A percentile compares a stretch with the other conserved stretches of the same genome.
Evolutionary conservation across 139 green algal genomes (phyloP).

Genomic region (Spirogloea muscicola): DNA sequence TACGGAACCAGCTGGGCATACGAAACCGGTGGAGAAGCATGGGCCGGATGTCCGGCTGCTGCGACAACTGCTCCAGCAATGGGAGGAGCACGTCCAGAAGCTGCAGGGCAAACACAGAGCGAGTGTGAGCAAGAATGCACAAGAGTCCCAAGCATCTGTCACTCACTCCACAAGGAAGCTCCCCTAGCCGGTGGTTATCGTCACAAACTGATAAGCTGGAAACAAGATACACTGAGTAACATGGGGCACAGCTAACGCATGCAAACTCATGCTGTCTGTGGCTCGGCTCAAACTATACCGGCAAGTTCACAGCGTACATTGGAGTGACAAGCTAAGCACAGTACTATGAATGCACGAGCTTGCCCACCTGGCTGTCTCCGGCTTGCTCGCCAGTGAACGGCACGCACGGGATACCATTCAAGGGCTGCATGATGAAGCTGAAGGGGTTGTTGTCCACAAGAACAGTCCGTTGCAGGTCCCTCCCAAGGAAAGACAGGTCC

Average conservation of each 20-base stretch:
- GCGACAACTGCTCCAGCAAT: conserved; percentile 56
- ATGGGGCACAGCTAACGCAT: no score
- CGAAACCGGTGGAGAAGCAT: conserved; percentile 44
- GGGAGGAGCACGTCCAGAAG: conserved; percentile 59
- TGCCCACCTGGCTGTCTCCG: conserved; percentile 45
- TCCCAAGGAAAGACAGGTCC: conserved; percentile 57
- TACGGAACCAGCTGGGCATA: conserved; percentile 52
- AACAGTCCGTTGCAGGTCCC: conserved; percentile 57
- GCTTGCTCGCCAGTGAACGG: conserved; percentile 52
- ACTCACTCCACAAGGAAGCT: no score
- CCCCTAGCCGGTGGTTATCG: no score
- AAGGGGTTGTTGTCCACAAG: conserved; percentile 67
- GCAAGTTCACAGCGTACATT: no score
- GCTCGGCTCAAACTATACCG: no score
- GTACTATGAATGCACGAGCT: no score
- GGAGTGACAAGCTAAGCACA: no score
- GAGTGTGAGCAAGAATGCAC: no score
- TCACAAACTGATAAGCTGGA: no score
- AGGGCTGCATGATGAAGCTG: conserved; percentile 64
- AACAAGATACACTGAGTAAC: no score
- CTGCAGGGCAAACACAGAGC: conserved; percentile 28
- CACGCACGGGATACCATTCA: conserved; percentile 58
- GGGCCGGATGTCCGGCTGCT: conserved; percentile 56
- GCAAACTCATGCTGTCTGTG: no score
- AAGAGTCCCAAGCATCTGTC: no score